phyloP scores from a whole-genome alignment of 2,329 filamentous ascomycete genomes.

The Coniella lustricola region DNA sequence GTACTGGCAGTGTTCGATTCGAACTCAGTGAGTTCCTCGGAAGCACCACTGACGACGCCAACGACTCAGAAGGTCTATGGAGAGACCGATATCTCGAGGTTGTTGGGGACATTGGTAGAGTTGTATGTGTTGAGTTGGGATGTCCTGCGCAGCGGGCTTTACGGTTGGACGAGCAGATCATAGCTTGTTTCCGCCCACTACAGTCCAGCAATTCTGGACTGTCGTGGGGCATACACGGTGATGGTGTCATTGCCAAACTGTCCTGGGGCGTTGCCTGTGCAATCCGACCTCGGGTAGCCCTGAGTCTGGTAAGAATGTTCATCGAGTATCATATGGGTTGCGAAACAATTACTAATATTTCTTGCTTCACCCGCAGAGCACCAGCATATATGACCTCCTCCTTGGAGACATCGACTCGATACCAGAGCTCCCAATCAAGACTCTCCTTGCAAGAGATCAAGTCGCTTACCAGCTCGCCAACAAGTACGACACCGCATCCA shows the following conservation, averaged over 20 bases:
- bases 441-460: not conserved
- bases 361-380: not conserved
- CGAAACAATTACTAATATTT: not conserved
- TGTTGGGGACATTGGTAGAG: slow-evolving; percentile 5
- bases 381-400: slow-evolving; percentile 4
- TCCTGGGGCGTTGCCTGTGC: slow-evolving; percentile 9
- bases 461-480: slow-evolving; percentile 12
- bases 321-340: not conserved
- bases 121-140: slow-evolving; percentile 9
- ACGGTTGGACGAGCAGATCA: slow-evolving; percentile 6
- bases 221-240: slow-evolving; percentile 1
- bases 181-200: slow-evolving; percentile 7
- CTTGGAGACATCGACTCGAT: not conserved
- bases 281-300: slow-evolving; percentile 1
- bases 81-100: slow-evolving; percentile 9
- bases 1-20: not conserved
- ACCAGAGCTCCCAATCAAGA: not conserved
- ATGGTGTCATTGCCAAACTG: slow-evolving; percentile 1
- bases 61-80: not conserved
- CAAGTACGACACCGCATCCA: slow-evolving; percentile 7
- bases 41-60: not conserved
- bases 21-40: not conserved
- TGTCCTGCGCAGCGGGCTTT: slow-evolving; percentile 6
- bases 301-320: slow-evolving; percentile 8
- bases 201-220: not conserved